Base-by-base conservation (phyloP, 1,284 basidiomycete species). In the Moesziomyces sp. region DNA sequence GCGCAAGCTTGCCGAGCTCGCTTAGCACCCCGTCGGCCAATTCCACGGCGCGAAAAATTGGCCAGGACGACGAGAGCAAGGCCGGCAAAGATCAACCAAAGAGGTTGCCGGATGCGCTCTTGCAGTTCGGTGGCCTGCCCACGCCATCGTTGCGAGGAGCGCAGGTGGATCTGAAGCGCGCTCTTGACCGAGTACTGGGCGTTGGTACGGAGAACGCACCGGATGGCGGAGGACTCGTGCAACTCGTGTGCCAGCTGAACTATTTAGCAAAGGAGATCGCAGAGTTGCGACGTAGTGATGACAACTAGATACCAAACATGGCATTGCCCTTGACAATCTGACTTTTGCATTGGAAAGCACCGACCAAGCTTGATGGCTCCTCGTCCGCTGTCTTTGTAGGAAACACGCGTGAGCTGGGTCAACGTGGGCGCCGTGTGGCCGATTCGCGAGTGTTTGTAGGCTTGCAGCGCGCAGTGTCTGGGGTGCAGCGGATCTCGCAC, bases 91-190 rank as follows among this genome's bases (percentile, higher is more conserved):
- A 26, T 8, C 28, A 3, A 18, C 30, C 46, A 10, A 46, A 7
- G 49, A 48, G 2, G 16, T 42, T 48, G 35, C 66, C 72, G 3
- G 50, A 65, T 28, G 62, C 77, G 3, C 35, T 79, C 28, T 16
- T 47, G 40, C 77, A 79, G 21, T 79, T 77, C 30, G 71, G 69
- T 9, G 75, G 69, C 0, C 52, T 79, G 23, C 77, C 77, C 0
- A 43, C 75, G 10, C 52, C 54, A 0, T 53, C 69, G 1, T 52
- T 79, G 14, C 54, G 70, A 14, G 54, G 58, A 2, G 69, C 77
- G 13, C 77, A 77, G 54, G 28, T 38, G 0, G 66, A 73, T n/a
- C 66, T 79, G 30, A 55, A 19, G 19, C 24, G 23, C 11, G 64
- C 70, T 0, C 51, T 73, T 2, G 57, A 67, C 38, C 49, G 47